A percentile compares a stretch with the other conserved stretches of the same genome.
These are phyloP conservation scores for Maudiozyma barnettii DNA, from an alignment of 805 yeast species.

Conservation along the genomic window DNA sequence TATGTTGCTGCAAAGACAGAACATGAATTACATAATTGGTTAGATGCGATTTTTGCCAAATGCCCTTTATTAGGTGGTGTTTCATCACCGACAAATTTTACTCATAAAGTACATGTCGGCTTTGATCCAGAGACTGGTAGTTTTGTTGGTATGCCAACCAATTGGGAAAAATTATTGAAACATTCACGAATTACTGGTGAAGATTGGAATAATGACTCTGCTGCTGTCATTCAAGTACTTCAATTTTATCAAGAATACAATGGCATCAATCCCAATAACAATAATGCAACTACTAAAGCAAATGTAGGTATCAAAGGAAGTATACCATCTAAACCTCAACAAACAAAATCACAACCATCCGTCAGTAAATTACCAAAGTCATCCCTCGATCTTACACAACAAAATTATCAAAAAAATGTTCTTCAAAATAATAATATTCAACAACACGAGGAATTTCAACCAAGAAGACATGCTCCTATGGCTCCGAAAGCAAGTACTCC, in stretches of 20 bases:
- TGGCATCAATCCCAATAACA: conserved; percentile 12
- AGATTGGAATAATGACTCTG: conserved; percentile 90
- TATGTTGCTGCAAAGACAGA: conserved; percentile 69
- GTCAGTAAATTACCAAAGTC: neutral
- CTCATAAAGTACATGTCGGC: conserved; percentile 86
- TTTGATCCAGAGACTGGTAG: conserved; percentile 78
- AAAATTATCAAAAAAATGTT: neutral
- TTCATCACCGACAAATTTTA: conserved; percentile 87
- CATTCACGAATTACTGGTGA: conserved; percentile 85
- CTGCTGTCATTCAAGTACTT: conserved; percentile 86
- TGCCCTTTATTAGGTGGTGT: conserved; percentile 60
- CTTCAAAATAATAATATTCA: conserved; percentile 5
- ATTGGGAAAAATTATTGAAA: conserved; percentile 79
- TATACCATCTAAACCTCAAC: neutral
- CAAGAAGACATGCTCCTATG: conserved; percentile 20
- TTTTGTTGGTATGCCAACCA: conserved; percentile 87
- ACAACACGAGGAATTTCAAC: conserved; percentile 2
- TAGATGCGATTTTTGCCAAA: conserved; percentile 74
- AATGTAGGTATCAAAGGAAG: neutral
- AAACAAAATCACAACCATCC: neutral
- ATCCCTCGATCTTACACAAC: neutral
- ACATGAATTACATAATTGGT: conserved; percentile 78
- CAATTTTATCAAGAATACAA: conserved; percentile 56
- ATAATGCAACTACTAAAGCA: neutral
- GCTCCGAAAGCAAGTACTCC: conserved; percentile 19